Evolutionary conservation across 805 yeast species (phyloP), one percentile per base, ranked within the genome.

Genomic region (Starmera dryadoides): DNA sequence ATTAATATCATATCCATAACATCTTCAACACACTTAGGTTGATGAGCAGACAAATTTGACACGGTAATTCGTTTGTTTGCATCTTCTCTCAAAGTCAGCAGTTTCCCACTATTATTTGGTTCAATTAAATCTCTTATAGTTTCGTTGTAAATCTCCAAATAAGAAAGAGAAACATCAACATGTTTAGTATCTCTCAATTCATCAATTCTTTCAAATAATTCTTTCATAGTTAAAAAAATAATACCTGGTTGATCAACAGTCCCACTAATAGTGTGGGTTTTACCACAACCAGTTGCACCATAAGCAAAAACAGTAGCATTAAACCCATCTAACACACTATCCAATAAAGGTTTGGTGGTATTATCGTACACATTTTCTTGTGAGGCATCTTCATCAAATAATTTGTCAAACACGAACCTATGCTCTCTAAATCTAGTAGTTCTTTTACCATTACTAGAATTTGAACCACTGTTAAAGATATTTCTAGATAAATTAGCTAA

Each of bases 211-310:
- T 63, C 63, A 55, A 81, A 88, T 26, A 91, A 63, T 42, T 86
- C 95, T 44, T 75, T 68, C 81, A 86, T 79, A 0, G 96, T 81
- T 32, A 81, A 62, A 49, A 80, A 85, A 0, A 87, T 82, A 12
- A 89, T 74, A 0, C 96, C 96, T 0, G 95, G 96, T 20, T 72
- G 62, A 2, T 73, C 73, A 0, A 78, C 70, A 0, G 80, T 73
- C 0, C 96, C 96, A 55, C 82, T 75, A 25, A 89, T 84, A 0
- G 98, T 89, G 56, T 83, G 87, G 0, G 97, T 89, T 56, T 89
- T 89, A n/a, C 98, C 98, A 59, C 97, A 89, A 0, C 98, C 98
- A 0, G 98, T 89, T 22, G 98, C 95, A 1, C 98, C 98, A 57
- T 89, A 89, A 1, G 98, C 97, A 65, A 89, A 89, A 0, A 89